phyloP scores from a whole-genome alignment of 2,329 filamentous ascomycete species.

The Colletotrichum higginsianum region DNA sequence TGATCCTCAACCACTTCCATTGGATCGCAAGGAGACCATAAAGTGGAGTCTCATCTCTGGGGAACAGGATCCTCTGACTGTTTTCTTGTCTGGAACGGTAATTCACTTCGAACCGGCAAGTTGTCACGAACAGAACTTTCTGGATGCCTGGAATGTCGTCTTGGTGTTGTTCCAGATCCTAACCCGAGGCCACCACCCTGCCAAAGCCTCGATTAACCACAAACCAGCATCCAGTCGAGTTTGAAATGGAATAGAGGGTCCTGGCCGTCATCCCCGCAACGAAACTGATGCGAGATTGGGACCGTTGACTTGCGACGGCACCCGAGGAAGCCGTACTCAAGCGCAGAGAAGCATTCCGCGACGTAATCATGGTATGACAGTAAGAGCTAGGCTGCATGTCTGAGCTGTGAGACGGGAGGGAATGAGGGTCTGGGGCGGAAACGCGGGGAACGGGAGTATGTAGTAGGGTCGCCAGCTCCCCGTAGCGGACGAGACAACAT shows the following conservation, averaged over 20 bases:
- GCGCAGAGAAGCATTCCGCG: not conserved
- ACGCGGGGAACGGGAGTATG: constrained; percentile 34
- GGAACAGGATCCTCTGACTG: not conserved
- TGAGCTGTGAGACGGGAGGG: constrained; percentile 6
- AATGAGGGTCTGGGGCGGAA: constrained; percentile 29
- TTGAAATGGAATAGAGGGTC: not conserved
- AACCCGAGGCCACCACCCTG: not conserved
- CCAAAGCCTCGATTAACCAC: not conserved
- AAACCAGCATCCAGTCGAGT: not conserved
- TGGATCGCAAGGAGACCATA: not conserved
- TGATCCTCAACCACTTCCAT: not conserved
- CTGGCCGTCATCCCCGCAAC: not conserved
- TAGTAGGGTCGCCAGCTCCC: constrained; percentile 17
- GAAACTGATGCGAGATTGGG: not conserved
- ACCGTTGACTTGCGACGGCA: not conserved
- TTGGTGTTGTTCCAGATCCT: too few relatives aligned
- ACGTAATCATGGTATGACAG: constrained; percentile 11
- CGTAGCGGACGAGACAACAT: constrained; percentile 13
- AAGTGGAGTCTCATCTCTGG: too few relatives aligned
- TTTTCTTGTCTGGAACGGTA: constrained; percentile 3
- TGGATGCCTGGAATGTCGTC: not conserved
- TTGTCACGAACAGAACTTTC: not conserved
- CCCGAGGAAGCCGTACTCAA: not conserved
- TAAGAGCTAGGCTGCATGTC: not conserved
- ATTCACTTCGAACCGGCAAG: not conserved